phyloP scores from a whole-genome alignment of 495 filamentous ascomycete genomes.

The Eremomyces bilateralis region DNA sequence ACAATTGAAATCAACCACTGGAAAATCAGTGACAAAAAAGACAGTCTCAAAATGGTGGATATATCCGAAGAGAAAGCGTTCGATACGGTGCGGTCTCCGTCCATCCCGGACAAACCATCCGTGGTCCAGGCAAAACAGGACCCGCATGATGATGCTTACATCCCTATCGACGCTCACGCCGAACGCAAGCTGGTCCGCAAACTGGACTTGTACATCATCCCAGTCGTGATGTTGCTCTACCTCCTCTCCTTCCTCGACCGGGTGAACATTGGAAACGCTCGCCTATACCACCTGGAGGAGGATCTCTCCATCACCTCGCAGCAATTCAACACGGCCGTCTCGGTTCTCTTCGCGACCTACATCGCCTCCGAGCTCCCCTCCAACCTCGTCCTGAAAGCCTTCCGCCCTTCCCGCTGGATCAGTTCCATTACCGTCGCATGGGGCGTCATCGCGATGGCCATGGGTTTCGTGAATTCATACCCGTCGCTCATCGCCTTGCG shows the following conservation, averaged over 20 bases:
- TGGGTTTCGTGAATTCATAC: conserved; percentile 40
- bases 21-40: too few species aligned
- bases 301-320: conserved; percentile 39
- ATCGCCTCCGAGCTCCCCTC: conserved; percentile 38
- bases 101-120: too few species aligned
- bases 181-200: not conserved
- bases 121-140: too few species aligned
- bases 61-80: too few species aligned
- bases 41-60: too few species aligned
- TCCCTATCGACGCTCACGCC: too few species aligned
- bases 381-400: conserved; percentile 40
- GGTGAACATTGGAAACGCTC: conserved; percentile 64
- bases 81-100: too few species aligned
- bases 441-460: conserved; percentile 50
- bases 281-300: conserved; percentile 41
- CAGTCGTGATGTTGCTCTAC: not conserved
- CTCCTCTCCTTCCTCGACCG: conserved; percentile 9
- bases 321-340: conserved; percentile 48
- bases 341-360: conserved; percentile 50
- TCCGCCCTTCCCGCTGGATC: conserved; percentile 46
- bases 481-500: conserved; percentile 32
- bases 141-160: too few species aligned
- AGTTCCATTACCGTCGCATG: conserved; percentile 39
- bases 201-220: not conserved
- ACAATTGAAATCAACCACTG: too few species aligned